phyloP scores from a whole-genome alignment of 306 rosid species.

The Ammopiptanthus mongolicus region DNA sequence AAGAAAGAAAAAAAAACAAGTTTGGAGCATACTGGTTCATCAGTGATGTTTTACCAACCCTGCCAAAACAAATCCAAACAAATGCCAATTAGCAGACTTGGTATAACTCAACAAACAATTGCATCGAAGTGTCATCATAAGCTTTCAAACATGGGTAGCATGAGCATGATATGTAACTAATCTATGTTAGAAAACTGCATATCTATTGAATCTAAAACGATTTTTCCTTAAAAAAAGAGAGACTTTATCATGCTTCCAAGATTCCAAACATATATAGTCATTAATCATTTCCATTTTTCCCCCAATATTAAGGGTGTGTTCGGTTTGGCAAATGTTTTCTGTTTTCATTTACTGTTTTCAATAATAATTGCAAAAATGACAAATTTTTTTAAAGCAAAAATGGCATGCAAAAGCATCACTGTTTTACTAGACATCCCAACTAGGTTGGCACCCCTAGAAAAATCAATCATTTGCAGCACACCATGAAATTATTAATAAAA shows the following conservation, averaged over 20 bases:
- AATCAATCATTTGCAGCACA: too few species aligned
- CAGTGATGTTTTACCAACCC: constrained; percentile 97
- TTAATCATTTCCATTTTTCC: not conserved
- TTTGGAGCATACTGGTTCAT: constrained; percentile 80
- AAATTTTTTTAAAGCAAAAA: too few species aligned
- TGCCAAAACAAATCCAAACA: constrained; percentile 37
- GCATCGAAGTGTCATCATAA: not conserved
- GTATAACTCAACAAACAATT: constrained; percentile 6
- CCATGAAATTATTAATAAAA: too few species aligned
- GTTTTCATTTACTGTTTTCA: too few species aligned
- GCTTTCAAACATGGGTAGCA: constrained; percentile 1
- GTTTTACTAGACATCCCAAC: too few species aligned
- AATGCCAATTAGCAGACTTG: constrained; percentile 13
- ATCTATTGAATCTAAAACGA: not conserved
- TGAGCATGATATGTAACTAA: not conserved
- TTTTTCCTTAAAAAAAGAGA: not conserved
- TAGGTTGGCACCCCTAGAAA: too few species aligned
- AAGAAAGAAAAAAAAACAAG: constrained; percentile 23
- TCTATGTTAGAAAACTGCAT: not conserved
- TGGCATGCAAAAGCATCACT: too few species aligned
- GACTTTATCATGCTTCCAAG: not conserved
- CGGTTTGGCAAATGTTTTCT: too few species aligned
- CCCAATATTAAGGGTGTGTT: too few species aligned
- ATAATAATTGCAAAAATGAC: too few species aligned
- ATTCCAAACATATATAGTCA: constrained; percentile 3